Evolutionary conservation across 2,329 filamentous ascomycete genomes (phyloP), one percentile per base, ranked within the genome.

Genomic region (Tolypocladium inflatum): DNA sequence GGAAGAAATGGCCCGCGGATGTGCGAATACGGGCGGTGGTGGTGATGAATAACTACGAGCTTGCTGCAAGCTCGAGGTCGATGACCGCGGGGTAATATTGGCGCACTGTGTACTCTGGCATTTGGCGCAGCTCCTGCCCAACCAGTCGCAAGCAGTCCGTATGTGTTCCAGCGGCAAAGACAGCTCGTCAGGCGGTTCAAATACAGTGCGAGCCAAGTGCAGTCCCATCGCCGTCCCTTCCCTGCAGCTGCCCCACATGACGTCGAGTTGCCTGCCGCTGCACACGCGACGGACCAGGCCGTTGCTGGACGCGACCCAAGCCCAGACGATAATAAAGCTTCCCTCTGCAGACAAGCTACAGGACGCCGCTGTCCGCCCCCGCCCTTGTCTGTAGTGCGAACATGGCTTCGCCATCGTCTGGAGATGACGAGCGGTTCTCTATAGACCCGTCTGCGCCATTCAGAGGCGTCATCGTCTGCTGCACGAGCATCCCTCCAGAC

Each of bases 401-500:
- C 48, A 73, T 72, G 69, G 65, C 68, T 55, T 70, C 68, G 38
- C 59, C 62, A 26, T 62, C 61, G 43, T 51, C 62, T 48, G 61
- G 57, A 33, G 67, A 68, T 50, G 66, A 66, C 38, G 65, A 66
- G n/a, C 59, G 66, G 15, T 61, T 67, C 55, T 64, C 67, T 19
- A 69, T 81, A 73, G 84, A 87, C 72, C 76, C 80, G 60, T 79
- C 86, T 54, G 78, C 79, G 62, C 87, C 89, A 56, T 82, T 92
- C 64, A 78, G 78, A 62, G 88, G 88, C 65, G 82, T 90, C 56
- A 83, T 94, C 61, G 80, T 96, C 64, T 96, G 91, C 79, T 96
- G 90, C 75, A 96, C 91, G 55, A 91, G 88, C 65, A 87, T 96
- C 63, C 80, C 87, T 57, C 84, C 88, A 58, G 90, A 96, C 67